These are phyloP conservation scores for Malus hybrid DNA, from an alignment of 331 rosid genomes.

Conservation along the genomic window DNA sequence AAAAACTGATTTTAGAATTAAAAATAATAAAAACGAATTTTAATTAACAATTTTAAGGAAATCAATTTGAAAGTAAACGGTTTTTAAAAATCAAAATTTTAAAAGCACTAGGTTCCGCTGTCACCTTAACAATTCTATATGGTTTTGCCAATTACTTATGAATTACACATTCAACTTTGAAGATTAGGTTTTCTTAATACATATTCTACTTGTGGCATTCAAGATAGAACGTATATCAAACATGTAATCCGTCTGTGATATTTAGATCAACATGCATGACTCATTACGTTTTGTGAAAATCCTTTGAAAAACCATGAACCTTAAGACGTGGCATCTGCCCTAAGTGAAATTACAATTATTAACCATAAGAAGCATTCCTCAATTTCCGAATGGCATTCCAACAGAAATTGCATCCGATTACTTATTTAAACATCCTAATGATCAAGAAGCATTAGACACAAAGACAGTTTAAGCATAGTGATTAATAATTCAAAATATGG, in stretches of 20 bases:
- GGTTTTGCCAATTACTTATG: neutral
- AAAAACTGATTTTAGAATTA: neutral
- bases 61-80: neutral
- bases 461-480: neutral
- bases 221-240: no score
- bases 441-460: neutral
- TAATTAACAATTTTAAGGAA: neutral
- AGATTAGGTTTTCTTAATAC: neutral
- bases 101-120: fast-evolving
- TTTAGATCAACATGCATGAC: neutral
- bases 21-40: no score
- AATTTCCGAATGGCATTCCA: no score
- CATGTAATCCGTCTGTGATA: no score
- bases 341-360: no score
- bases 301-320: no score
- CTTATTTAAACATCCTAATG: no score
- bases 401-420: no score
- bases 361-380: neutral
- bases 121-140: no score
- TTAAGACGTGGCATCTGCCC: neutral
- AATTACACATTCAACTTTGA: neutral
- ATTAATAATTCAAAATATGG: no score
- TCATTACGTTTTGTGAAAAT: neutral
- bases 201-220: neutral
- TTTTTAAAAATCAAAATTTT: no score